Evolutionary conservation across 75 land plant genomes (phyloP), one percentile per base, ranked within the genome.

Genomic region (Sequoiadendron giganteum): DNA sequence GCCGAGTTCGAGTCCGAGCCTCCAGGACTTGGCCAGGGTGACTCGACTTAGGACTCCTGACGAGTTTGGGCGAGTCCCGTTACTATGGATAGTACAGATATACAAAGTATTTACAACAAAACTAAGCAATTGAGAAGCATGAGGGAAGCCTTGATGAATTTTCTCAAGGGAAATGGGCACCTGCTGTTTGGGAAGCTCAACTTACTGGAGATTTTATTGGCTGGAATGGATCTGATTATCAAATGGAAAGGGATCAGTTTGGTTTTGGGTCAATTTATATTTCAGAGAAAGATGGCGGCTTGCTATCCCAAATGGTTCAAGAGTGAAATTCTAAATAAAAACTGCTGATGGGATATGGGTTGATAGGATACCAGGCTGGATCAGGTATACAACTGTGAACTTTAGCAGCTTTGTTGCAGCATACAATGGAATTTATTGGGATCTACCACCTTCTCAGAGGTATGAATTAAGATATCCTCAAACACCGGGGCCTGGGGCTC

Each of bases 381-480:
- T 98, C 39, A 95, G 90, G 84, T 98, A 91, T 90, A 99, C 99
- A 10, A 95, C 95, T 85, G 95, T 92, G 16, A 97, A 97, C 43
- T 90, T 95, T 54, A 90, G 88, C 61, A 90, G 85, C 84, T 95
- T 98, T 89, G 99, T 91, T 84, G 99, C 99, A 82, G 89, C 94
- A 77, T 98, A 97, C 86, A 98, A 98, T 93, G 98, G 97, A 79
- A 92, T 98, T 13, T 93, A 95, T 73, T 98, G 99, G 99, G 94
- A 97, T 49, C 99, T 99, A 78, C 96, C 99, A 78, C 87, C 95
- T 85, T 91, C 96, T 72, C 93, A 98, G 86, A 96, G 97, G 91
- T 95, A 98, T 88, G 52, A 92, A 52, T 96, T 98, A 88, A 93
- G 95, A 87, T 86, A 93, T 77, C 90, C 95, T 75, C 96, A 94